Base-by-base conservation (phyloP, 1,284 basidiomycete species). In the Boletus semigastroideus region DNA sequence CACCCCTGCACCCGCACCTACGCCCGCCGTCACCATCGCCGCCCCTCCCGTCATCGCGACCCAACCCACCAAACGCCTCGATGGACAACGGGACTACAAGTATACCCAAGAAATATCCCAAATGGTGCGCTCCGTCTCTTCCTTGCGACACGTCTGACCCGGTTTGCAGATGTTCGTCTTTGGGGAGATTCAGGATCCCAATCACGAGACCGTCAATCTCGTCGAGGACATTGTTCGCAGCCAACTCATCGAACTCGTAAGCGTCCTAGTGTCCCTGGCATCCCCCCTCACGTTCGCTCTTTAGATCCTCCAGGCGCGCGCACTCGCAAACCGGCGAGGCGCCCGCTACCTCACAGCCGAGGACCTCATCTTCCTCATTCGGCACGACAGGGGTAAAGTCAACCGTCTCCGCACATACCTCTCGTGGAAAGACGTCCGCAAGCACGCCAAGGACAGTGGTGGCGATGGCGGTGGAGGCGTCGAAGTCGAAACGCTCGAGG, bases 351-450 rank as follows among this genome's bases (percentile, higher is more conserved):
- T 98, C 33, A 86, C 91, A 1, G 87, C 94, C 1, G 95, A 98
- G 70, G 96, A 99, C 71, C 84, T 98, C 52, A 94, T 99, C 60
- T 98, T 98, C 63, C 84, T 98, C 59, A 95, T 98, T 64, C 86
- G 96, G 10, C 91, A 97, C 64, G 96, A 98, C 71, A 78, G 92
- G 55, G 92, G 90, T 19, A 97, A 98, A 71, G 92, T 98, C 54
- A 97, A 98, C 69, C 79, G 96, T 22, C 75, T 98, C 17, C 74
- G 93, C 25, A 97, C 93, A 11, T 98, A 98, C 66, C 80, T 99
- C n/a, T 92, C 90, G 0, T 99, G 96, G 95, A 98, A 97, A 66
- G 96, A 98, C 59, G 95, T 98, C 8, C 83, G 96, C 16, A 97
- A 97, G 66, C 91, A 94, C 59, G 94, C 94, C 8, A 97, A 97